These are phyloP conservation scores for Candida broadrunensis DNA, from an alignment of 805 yeast species.

Conservation along the genomic window DNA sequence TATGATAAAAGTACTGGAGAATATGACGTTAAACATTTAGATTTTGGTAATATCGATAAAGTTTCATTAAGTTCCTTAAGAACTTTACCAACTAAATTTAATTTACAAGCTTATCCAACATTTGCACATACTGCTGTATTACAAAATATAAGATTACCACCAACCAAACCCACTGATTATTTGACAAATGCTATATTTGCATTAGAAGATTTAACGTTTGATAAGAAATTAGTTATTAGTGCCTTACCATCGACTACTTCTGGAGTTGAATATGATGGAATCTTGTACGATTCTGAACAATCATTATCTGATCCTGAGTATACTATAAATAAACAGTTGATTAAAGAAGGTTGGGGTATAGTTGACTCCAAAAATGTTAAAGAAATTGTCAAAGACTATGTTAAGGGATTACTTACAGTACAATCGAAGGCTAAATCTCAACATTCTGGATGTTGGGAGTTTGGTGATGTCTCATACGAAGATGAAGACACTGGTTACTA, in stretches of 20 bases:
- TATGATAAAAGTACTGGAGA: constrained; percentile 42
- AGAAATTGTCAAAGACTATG: constrained; percentile 33
- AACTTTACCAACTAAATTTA: constrained; percentile 51
- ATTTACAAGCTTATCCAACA: constrained; percentile 36
- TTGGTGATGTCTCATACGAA: constrained; percentile 66
- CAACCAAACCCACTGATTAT: constrained; percentile 53
- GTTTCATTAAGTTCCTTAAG: constrained; percentile 46
- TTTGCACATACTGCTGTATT: constrained; percentile 57
- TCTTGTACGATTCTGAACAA: constrained; percentile 55
- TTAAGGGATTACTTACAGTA: constrained; percentile 31
- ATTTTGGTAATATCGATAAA: constrained; percentile 54
- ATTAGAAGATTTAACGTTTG: constrained; percentile 52
- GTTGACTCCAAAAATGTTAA: constrained; percentile 35
- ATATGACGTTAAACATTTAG: constrained; percentile 56
- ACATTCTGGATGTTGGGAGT: constrained; percentile 70
- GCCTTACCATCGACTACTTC: constrained; percentile 39
- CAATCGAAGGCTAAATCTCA: constrained; percentile 49
- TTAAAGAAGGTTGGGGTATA: constrained; percentile 58
- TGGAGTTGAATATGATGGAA: constrained; percentile 47
- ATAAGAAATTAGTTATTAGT: constrained; percentile 53
- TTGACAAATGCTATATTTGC: constrained; percentile 50
- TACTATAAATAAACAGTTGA: constrained; percentile 59
- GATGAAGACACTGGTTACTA: constrained; percentile 27
- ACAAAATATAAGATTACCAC: constrained; percentile 56
- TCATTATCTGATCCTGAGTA: constrained; percentile 52